Conservation (phyloP, 2,329 filamentous ascomycete genomes). For the Zymoseptoria brevis region DNA sequence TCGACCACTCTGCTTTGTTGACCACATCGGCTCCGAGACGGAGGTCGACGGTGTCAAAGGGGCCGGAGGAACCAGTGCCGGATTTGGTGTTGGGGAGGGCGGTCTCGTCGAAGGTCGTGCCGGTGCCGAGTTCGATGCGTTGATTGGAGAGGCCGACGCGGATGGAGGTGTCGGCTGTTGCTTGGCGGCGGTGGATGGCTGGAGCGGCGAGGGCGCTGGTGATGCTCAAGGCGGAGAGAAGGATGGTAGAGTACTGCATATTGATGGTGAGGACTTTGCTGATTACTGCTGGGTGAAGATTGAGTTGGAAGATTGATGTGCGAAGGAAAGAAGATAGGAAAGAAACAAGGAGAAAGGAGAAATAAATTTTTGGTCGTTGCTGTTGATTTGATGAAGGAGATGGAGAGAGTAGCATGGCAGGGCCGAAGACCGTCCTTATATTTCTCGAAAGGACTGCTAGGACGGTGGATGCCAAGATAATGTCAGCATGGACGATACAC, state of each 20-base stretch:
- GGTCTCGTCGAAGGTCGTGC: slow-evolving; percentile 8
- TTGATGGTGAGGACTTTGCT: slow-evolving; percentile 8
- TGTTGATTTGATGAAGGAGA: neutral
- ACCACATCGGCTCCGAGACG: slow-evolving; percentile 6
- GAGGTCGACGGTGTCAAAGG: slow-evolving; percentile 8
- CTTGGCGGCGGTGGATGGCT: neutral
- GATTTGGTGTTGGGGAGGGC: slow-evolving; percentile 1
- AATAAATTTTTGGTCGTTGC: slow-evolving; percentile 1
- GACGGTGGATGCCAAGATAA: neutral
- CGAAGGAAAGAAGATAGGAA: slow-evolving; percentile 2
- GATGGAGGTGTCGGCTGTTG: slow-evolving; percentile 3
- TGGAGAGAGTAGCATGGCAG: neutral
- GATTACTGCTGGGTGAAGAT: neutral
- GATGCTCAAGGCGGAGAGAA: slow-evolving; percentile 8
- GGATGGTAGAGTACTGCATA: slow-evolving; percentile 12
- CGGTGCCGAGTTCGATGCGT: slow-evolving; percentile 3
- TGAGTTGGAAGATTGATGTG: neutral
- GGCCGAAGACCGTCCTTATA: neutral
- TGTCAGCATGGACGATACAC: neutral
- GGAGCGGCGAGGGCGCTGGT: slow-evolving; percentile 8
- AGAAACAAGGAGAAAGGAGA: slow-evolving; percentile 2
- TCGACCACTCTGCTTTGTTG: no score
- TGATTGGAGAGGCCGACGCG: slow-evolving; percentile 6
- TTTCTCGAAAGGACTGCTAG: neutral
- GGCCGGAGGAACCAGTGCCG: slow-evolving; percentile 6